Evolutionary conservation across 2,329 filamentous ascomycete genomes (phyloP).

Genomic region (Cladosporium sp.): DNA sequence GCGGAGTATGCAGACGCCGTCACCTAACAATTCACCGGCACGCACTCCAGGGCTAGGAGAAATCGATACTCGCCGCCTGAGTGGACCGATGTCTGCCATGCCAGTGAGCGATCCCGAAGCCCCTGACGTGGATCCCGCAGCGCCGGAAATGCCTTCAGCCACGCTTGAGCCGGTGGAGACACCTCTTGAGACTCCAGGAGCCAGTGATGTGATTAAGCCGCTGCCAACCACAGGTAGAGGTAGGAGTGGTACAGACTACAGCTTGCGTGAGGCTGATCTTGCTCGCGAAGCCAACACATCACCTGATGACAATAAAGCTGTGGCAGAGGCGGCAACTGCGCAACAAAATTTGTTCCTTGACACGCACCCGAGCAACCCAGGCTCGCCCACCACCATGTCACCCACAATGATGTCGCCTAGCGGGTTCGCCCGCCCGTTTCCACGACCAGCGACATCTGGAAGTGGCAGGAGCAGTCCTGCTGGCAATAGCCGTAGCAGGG

Average conservation of each 20-base stretch:
- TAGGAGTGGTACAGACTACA: slow-evolving; percentile 30
- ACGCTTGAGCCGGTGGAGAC: slow-evolving; percentile 17
- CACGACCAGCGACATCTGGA: slow-evolving; percentile 15
- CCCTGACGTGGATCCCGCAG: slow-evolving; percentile 22
- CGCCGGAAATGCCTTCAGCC: slow-evolving; percentile 21
- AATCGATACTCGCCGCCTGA: slow-evolving; percentile 22
- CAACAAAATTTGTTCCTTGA: slow-evolving; percentile 25
- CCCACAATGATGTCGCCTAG: not conserved
- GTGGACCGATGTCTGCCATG: slow-evolving; percentile 25
- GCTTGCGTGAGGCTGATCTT: slow-evolving; percentile 31
- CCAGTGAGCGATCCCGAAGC: slow-evolving; percentile 18
- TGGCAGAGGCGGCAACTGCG: slow-evolving; percentile 21
- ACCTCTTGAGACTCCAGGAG: not conserved
- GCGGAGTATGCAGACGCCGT: slow-evolving; percentile 56
- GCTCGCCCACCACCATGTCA: not conserved
- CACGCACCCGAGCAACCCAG: slow-evolving; percentile 17
- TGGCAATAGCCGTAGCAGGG: slow-evolving; percentile 44
- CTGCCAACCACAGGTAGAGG: slow-evolving; percentile 22
- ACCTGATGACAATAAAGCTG: slow-evolving; percentile 18
- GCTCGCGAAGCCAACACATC: slow-evolving; percentile 25
- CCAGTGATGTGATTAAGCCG: slow-evolving; percentile 12
- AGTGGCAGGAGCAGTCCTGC: slow-evolving; percentile 22
- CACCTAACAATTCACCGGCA: slow-evolving; percentile 58
- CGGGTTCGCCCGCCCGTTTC: slow-evolving; percentile 4
- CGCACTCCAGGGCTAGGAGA: slow-evolving; percentile 52